Evolutionary conservation across 495 filamentous ascomycete genomes (phyloP), one percentile per base, ranked within the genome.

Genomic region (Annulohypoxylon stygium): DNA sequence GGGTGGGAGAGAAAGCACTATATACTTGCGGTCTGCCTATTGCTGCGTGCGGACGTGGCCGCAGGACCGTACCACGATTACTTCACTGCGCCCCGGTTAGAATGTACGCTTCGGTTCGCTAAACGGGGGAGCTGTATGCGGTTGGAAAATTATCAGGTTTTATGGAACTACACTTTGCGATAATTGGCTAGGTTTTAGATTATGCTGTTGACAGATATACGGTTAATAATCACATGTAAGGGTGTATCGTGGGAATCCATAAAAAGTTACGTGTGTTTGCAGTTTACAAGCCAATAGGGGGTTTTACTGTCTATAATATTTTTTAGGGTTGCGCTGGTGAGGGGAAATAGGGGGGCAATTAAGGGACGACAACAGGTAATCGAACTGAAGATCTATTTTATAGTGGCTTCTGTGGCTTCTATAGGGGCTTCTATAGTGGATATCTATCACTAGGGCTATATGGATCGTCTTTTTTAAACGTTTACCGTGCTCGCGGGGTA

Each of bases 401-500:
- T 62, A 30, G 30, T 30, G 30, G 30, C 30, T 30, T 30, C 30
- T 30, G 5, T 30, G 5, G 30, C 30, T 30, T 30, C 30, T 30
- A 51, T 62, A 20, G 14, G 20, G 26, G 12, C 25, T 47, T 33
- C 14, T 61, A 69, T 25, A 51, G 39, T 14, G 39, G 39, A 48
- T 12, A 37, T 65, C 41, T 59, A 41, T 26, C 18, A 14, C n/a
- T 34, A 3, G 30, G 30, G 30, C 30, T 30, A 4, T 30, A 30
- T 30, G 26, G 26, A 39, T 47, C 14, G 11, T 62, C 10, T 69
- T 69, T 58, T 20, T 54, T 23, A 26, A 54, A 54, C 23, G n/a
- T 65, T 16, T 23, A 60, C 58, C 51, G 51, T 57, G 41, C 34
- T 48, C 33, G 69, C 65, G n/a, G 74, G 47, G 61, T 76, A 90